A percentile compares a stretch with the other conserved stretches of the same genome.
phyloP scores from a whole-genome alignment of 495 filamentous ascomycete species.

The Penicillium atrosanguineum region DNA sequence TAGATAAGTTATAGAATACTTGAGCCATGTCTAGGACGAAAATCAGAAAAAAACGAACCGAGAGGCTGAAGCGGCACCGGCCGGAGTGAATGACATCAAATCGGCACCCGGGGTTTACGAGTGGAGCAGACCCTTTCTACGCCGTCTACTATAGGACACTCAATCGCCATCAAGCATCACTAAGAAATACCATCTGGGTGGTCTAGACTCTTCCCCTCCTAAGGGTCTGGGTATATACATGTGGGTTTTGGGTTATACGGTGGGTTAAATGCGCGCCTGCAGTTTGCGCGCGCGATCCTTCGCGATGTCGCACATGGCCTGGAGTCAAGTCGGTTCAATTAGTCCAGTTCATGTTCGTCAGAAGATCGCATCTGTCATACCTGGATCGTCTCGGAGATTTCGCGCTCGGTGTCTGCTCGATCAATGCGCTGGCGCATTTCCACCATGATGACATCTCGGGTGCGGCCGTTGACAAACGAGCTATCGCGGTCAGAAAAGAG shows the following conservation, averaged over 20 bases:
- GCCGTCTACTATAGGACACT: not conserved
- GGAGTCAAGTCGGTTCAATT: conserved; percentile 3
- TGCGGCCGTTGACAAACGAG: conserved; percentile 85
- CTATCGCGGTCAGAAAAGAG: conserved; percentile 34
- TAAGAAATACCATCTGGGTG: not conserved
- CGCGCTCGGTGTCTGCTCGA: conserved; percentile 60
- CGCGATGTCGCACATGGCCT: conserved; percentile 76
- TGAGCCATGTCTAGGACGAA: not conserved
- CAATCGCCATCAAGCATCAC: conserved; percentile 3
- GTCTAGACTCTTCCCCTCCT: not conserved
- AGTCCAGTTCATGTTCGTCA: not conserved
- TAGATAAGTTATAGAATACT: not conserved
- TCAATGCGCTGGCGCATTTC: conserved; percentile 81
- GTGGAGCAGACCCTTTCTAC: conserved; percentile 19
- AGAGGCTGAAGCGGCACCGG: conserved; percentile 22
- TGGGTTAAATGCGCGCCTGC: conserved; percentile 24
- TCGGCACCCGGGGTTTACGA: conserved; percentile 1
- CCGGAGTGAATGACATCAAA: conserved; percentile 36
- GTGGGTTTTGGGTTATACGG: not conserved
- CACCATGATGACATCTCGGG: conserved; percentile 69
- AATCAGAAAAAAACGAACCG: conserved; percentile 10
- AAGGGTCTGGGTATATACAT: not conserved
- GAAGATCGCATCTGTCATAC: conserved; percentile 41
- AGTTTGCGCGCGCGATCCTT: conserved; percentile 58
- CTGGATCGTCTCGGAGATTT: conserved; percentile 74